Conservation (phyloP, 768 basidiomycete species). For the Naematelia encephala region DNA sequence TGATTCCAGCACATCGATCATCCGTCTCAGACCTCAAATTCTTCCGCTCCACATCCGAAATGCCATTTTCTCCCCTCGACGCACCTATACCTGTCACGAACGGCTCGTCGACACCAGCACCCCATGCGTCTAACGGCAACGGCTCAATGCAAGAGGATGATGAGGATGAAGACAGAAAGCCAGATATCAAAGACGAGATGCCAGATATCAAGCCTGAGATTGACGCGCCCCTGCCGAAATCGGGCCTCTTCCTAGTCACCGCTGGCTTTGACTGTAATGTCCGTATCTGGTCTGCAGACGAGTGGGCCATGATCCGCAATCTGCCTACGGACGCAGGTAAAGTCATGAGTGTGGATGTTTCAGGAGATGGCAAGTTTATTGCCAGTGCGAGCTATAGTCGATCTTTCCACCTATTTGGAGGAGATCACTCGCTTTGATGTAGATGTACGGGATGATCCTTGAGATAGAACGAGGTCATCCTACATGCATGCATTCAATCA, state of each 20-base stretch:
- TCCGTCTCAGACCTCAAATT: slow-evolving; percentile 95
- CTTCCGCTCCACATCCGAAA: slow-evolving; percentile 59
- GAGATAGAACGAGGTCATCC: too few species aligned
- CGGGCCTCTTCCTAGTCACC: slow-evolving; percentile 85
- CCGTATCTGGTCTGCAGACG: slow-evolving; percentile 95
- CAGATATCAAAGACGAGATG: slow-evolving; percentile 15
- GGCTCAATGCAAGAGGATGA: slow-evolving; percentile 15
- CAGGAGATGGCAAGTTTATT: slow-evolving; percentile 73
- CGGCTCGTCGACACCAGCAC: slow-evolving; percentile 6
- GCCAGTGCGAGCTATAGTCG: slow-evolving; percentile 90
- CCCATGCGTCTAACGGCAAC: slow-evolving; percentile 1
- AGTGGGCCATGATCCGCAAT: slow-evolving; percentile 88
- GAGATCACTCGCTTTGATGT: slow-evolving; percentile 54
- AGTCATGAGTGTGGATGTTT: slow-evolving; percentile 96
- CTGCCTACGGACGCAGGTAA: slow-evolving; percentile 89
- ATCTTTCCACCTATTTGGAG: slow-evolving; percentile 88
- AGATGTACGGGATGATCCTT: background rate
- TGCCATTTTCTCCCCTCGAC: slow-evolving; percentile 23
- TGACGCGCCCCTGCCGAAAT: slow-evolving; percentile 40
- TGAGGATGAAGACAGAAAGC: slow-evolving; percentile 6
- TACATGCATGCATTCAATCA: background rate
- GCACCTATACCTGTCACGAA: slow-evolving; percentile 5
- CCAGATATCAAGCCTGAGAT: slow-evolving; percentile 11
- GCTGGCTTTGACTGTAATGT: slow-evolving; percentile 92
- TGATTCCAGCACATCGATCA: slow-evolving; percentile 91